Conservation (phyloP, 2,329 filamentous ascomycete species). For the Beauveria asiatica region DNA sequence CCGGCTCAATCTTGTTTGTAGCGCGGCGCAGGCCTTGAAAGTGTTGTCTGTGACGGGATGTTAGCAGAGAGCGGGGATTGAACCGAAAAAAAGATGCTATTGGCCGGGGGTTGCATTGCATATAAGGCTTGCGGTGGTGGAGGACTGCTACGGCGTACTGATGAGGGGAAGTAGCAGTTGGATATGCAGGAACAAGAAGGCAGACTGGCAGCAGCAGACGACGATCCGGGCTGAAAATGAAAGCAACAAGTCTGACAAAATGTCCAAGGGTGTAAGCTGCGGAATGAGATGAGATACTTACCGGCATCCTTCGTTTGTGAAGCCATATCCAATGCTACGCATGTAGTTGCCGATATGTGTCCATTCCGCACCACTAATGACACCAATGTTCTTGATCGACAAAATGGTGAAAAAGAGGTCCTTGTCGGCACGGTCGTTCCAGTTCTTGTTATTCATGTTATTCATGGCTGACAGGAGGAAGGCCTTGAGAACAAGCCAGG, state of each 20-base stretch:
- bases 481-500: neutral
- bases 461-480: conserved; percentile 28
- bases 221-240: neutral
- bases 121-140: neutral
- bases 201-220: neutral
- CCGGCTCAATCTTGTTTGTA: conserved; percentile 43
- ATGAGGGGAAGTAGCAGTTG: neutral
- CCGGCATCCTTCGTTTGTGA: conserved; percentile 57
- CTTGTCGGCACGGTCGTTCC: conserved; percentile 53
- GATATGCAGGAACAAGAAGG: neutral
- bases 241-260: neutral
- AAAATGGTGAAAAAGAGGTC: conserved; percentile 56
- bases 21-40: conserved; percentile 50
- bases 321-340: conserved; percentile 50
- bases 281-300: conserved; percentile 22
- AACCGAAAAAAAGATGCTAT: neutral
- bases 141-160: neutral
- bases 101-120: conserved; percentile 2
- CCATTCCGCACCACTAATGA: conserved; percentile 56
- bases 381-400: conserved; percentile 53
- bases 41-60: conserved; percentile 39
- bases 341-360: conserved; percentile 53
- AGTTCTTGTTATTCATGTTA: conserved; percentile 52
- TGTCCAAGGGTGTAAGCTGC: neutral
- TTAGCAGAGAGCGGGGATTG: neutral